Conservation (phyloP, 805 yeast species). For the Kazachstania kunashirensis region DNA sequence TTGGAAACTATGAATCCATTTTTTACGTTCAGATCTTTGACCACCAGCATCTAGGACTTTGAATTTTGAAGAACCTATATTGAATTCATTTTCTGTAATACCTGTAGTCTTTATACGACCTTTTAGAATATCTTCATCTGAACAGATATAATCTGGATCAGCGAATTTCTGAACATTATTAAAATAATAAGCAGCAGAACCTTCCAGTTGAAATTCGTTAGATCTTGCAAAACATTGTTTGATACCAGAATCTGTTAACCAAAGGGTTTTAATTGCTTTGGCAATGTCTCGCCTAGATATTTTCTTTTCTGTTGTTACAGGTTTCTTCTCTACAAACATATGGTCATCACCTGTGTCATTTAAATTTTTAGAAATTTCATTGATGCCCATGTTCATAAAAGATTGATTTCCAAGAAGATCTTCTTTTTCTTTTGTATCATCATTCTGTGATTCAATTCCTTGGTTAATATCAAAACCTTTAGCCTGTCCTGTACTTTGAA, state of each 20-base stretch:
- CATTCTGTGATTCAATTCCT: slow-evolving; percentile 13
- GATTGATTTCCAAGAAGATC: background rate
- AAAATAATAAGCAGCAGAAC: slow-evolving; percentile 74
- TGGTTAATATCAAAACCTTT: slow-evolving; percentile 18
- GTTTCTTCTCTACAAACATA: slow-evolving; percentile 16
- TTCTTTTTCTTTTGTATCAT: background rate
- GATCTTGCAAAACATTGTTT: slow-evolving; percentile 46
- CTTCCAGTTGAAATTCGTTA: slow-evolving; percentile 77
- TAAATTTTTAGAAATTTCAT: slow-evolving; percentile 20
- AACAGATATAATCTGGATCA: slow-evolving; percentile 53
- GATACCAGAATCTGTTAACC: slow-evolving; percentile 66
- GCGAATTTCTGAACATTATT: slow-evolving; percentile 60
- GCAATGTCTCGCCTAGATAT: slow-evolving; percentile 51
- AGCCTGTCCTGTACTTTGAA: slow-evolving; percentile 46
- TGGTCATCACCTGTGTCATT: slow-evolving; percentile 19
- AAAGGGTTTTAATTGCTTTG: slow-evolving; percentile 53
- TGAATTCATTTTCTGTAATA: slow-evolving; percentile 76
- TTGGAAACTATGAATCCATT: slow-evolving; percentile 93
- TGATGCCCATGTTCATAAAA: slow-evolving; percentile 2
- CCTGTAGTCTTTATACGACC: slow-evolving; percentile 96
- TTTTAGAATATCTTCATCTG: slow-evolving; percentile 73
- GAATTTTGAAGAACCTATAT: slow-evolving; percentile 54
- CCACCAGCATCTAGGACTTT: slow-evolving; percentile 94
- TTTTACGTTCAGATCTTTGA: slow-evolving; percentile 79
- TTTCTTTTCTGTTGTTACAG: slow-evolving; percentile 4